These are phyloP conservation scores for Angomonas deanei DNA, from an alignment of 208 protist genomes.

Conservation along the genomic window DNA sequence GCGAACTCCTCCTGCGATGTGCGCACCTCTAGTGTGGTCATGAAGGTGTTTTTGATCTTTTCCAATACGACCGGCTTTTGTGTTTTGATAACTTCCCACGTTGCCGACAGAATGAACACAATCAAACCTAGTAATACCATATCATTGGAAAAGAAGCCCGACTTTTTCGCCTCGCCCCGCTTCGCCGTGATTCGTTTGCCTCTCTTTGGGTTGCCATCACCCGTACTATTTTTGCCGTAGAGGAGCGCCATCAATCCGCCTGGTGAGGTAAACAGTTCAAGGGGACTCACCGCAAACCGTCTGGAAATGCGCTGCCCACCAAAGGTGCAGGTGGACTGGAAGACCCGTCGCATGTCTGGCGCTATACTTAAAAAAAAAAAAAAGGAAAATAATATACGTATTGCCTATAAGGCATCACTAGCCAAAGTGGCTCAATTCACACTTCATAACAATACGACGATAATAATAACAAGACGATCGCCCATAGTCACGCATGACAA, in stretches of 20 bases:
- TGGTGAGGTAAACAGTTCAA: conserved; percentile 58
- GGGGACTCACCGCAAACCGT: conserved; percentile 1
- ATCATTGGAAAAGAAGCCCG: conserved; percentile 30
- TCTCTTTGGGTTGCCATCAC: not conserved
- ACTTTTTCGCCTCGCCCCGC: not conserved
- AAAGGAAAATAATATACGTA: not conserved
- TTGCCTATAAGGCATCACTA: no score
- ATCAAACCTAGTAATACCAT: conserved; percentile 41
- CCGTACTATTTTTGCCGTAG: conserved; percentile 22
- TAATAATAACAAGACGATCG: no score
- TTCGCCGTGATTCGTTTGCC: no score
- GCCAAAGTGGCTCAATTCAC: no score
- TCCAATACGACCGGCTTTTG: conserved; percentile 39
- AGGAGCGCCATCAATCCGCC: conserved; percentile 61
- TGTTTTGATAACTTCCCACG: conserved; percentile 61
- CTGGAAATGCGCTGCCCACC: no score
- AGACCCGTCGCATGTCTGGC: no score
- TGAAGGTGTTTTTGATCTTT: conserved; percentile 44
- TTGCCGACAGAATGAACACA: conserved; percentile 55
- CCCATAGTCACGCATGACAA: no score
- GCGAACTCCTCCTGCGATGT: conserved; percentile 82
- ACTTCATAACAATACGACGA: no score
- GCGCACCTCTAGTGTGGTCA: conserved; percentile 79
- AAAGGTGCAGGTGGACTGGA: no score
- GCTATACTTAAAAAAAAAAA: no score